Evolutionary conservation across 1,284 basidiomycete species (phyloP).

Genomic region (Cutaneotrichosporon sp.): DNA sequence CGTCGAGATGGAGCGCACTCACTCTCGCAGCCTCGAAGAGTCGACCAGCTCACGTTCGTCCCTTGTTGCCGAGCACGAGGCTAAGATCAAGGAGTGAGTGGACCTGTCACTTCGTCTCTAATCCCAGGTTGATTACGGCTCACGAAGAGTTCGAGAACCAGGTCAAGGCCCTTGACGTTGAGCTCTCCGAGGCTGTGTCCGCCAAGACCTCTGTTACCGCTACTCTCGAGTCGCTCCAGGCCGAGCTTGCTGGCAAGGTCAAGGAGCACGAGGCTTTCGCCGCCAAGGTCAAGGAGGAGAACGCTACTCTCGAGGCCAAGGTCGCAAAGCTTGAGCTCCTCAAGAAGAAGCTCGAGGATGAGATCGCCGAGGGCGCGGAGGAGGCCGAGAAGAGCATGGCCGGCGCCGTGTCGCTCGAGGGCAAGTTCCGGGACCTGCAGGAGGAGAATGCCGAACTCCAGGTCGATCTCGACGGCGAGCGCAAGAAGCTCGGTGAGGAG

Average conservation of each 20-base stretch:
- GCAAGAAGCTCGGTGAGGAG: constrained; percentile 20
- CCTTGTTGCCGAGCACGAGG: constrained; percentile 16
- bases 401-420: constrained; percentile 22
- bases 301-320: constrained; percentile 27
- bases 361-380: constrained; percentile 30
- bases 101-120: not conserved
- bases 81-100: constrained; percentile 23
- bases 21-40: constrained; percentile 15
- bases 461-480: constrained; percentile 20
- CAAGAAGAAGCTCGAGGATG: constrained; percentile 27
- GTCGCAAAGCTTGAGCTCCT: constrained; percentile 25
- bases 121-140: constrained; percentile 19
- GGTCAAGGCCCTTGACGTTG: constrained; percentile 14
- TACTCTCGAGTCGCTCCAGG: constrained; percentile 18
- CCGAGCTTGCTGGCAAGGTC: constrained; percentile 21
- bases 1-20: constrained; percentile 17
- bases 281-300: constrained; percentile 13
- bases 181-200: constrained; percentile 13
- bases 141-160: constrained; percentile 27
- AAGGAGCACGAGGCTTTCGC: constrained; percentile 21
- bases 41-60: constrained; percentile 12
- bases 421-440: constrained; percentile 29
- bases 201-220: constrained; percentile 16
- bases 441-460: constrained; percentile 30
- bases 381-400: constrained; percentile 32